These are phyloP conservation scores for Tetrapisispora arboricola DNA, from an alignment of 805 yeast species.

Conservation along the genomic window DNA sequence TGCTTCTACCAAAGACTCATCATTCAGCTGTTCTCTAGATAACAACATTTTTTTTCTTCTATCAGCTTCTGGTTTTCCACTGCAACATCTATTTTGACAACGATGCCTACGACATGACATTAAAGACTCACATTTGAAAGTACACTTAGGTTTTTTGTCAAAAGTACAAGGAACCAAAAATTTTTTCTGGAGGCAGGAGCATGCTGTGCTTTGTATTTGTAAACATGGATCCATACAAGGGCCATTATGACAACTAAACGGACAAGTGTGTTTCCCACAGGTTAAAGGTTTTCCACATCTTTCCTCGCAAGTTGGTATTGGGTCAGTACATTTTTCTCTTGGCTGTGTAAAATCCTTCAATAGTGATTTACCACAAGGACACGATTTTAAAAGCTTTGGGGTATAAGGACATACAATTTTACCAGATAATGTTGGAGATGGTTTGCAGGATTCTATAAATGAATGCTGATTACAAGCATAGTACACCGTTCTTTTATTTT, in stretches of 20 bases:
- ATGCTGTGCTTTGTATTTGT: conserved; percentile 39
- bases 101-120: conserved; percentile 75
- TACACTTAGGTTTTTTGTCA: conserved; percentile 51
- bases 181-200: conserved; percentile 52
- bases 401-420: conserved; percentile 46
- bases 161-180: conserved; percentile 57
- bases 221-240: conserved; percentile 59
- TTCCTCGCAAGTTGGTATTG: conserved; percentile 63
- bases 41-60: conserved; percentile 35
- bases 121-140: conserved; percentile 59
- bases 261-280: conserved; percentile 69
- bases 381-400: conserved; percentile 49
- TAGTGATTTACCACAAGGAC: conserved; percentile 70
- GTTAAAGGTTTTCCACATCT: conserved; percentile 51
- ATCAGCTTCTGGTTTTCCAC: conserved; percentile 49
- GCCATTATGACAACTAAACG: conserved; percentile 66
- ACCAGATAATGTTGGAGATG: conserved; percentile 19
- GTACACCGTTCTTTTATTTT: conserved; percentile 32
- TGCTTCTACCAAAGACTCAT: conserved; percentile 58
- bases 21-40: conserved; percentile 29
- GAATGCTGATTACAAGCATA: conserved; percentile 59
- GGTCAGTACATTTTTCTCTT: conserved; percentile 60
- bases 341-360: conserved; percentile 32
- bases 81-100: conserved; percentile 62
- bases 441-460: conserved; percentile 39